These are phyloP conservation scores for Penicillium hordei DNA, from an alignment of 2,329 filamentous ascomycete species.

Conservation along the genomic window DNA sequence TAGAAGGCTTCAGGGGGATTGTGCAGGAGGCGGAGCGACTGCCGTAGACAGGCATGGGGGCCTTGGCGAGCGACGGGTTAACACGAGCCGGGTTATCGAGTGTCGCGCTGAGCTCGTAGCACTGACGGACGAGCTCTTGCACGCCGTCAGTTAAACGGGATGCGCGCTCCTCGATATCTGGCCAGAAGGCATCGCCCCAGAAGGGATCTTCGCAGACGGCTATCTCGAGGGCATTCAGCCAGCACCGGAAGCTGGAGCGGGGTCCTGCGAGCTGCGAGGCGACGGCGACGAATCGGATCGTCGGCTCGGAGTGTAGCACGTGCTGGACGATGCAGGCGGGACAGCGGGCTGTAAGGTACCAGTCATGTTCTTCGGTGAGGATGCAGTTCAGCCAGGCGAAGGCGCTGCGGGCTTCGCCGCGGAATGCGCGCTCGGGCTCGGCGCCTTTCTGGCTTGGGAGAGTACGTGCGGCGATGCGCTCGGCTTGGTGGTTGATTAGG, in stretches of 20 bases:
- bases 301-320: constrained; percentile 47
- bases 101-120: constrained; percentile 36
- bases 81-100: constrained; percentile 24
- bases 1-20: constrained; percentile 31
- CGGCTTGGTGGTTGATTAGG: constrained; percentile 57
- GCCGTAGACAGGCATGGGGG: constrained; percentile 21
- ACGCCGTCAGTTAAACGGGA: constrained; percentile 40
- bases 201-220: constrained; percentile 46
- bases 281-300: constrained; percentile 45
- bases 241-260: constrained; percentile 41
- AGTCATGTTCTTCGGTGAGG: constrained; percentile 57
- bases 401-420: constrained; percentile 56
- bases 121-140: constrained; percentile 42
- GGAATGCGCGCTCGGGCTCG: constrained; percentile 59
- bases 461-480: constrained; percentile 51
- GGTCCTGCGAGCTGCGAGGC: constrained; percentile 43
- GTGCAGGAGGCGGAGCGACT: constrained; percentile 23
- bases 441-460: constrained; percentile 50
- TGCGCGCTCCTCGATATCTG: constrained; percentile 43
- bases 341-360: constrained; percentile 58
- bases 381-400: constrained; percentile 62
- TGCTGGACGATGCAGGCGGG: constrained; percentile 49
- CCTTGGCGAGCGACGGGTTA: constrained; percentile 18
- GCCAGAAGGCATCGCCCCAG: constrained; percentile 46
- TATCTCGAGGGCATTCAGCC: constrained; percentile 39